phyloP scores from a whole-genome alignment of 176 grass and related monocot species.

The Oropetium thomaeum region DNA sequence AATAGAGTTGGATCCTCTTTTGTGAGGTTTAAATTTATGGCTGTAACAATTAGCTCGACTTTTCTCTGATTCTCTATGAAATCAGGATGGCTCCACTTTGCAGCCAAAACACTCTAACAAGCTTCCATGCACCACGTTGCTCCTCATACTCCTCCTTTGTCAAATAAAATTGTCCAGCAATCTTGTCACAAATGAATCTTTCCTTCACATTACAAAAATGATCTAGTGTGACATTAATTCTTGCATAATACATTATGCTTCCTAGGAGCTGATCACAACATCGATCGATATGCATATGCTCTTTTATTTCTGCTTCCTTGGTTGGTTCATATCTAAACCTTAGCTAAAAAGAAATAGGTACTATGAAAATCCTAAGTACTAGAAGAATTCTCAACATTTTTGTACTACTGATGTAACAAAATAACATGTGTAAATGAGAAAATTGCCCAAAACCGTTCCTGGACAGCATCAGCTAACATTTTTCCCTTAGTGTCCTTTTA shows the following conservation, averaged over 20 bases:
- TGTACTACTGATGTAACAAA: no score
- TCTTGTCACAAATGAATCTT: not conserved
- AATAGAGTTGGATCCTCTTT: not conserved
- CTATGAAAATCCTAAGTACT: not conserved
- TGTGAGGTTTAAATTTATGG: not conserved
- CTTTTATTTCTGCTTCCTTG: not conserved
- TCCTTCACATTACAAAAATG: not conserved
- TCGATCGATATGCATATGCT: not conserved
- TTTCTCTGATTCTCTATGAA: not conserved
- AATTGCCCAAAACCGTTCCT: not conserved
- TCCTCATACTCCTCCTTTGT: not conserved
- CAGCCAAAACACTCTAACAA: not conserved
- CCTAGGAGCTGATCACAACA: not conserved
- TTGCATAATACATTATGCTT: not conserved
- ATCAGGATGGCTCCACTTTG: not conserved
- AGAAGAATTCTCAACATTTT: no score
- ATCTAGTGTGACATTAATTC: not conserved
- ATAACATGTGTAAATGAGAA: not conserved
- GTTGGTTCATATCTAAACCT: not conserved
- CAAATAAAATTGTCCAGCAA: not conserved
- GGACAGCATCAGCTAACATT: not conserved
- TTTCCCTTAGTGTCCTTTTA: not conserved
- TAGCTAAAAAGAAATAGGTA: not conserved
- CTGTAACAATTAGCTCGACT: not conserved
- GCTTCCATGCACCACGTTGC: not conserved